Evolutionary conservation across 1,284 basidiomycete species (phyloP).

Genomic region (Waitea zeae): DNA sequence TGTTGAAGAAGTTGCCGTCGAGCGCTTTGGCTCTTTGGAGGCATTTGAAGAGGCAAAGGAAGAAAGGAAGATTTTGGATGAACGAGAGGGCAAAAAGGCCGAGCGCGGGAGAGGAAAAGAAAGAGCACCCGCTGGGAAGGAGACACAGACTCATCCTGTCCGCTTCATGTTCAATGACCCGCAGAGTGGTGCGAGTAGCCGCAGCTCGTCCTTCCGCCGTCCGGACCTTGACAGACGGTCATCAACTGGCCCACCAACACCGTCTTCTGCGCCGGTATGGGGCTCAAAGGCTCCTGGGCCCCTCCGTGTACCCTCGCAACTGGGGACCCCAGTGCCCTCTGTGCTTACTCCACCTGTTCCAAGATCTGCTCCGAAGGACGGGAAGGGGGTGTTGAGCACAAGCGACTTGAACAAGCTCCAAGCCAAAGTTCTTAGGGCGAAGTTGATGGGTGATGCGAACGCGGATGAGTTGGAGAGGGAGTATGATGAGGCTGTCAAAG

Average conservation of each 20-base stretch:
- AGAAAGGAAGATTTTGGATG: constrained; percentile 74
- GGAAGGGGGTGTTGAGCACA: constrained; percentile 36
- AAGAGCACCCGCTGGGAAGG: constrained; percentile 7
- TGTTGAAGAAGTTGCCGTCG: constrained; percentile 73
- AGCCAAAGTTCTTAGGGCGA: constrained; percentile 84
- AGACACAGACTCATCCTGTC: constrained; percentile 16
- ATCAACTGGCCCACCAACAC: constrained; percentile 31
- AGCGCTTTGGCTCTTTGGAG: constrained; percentile 73
- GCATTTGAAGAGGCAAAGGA: constrained; percentile 81
- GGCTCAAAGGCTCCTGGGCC: not conserved
- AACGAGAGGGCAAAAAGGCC: constrained; percentile 41
- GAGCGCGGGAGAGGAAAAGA: constrained; percentile 13
- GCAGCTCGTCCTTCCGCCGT: constrained; percentile 65
- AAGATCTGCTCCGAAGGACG: constrained; percentile 15
- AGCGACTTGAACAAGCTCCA: constrained; percentile 85
- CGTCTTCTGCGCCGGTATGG: constrained; percentile 15
- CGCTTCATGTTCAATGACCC: constrained; percentile 52
- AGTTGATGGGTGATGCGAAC: constrained; percentile 62
- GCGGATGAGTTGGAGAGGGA: constrained; percentile 64
- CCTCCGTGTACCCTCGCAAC: constrained; percentile 15
- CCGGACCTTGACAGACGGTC: constrained; percentile 47
- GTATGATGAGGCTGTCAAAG: constrained; percentile 56
- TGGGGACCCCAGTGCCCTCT: constrained; percentile 72
- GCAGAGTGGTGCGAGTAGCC: constrained; percentile 47
- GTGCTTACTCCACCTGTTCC: constrained; percentile 61